phyloP scores from a whole-genome alignment of 1,284 basidiomycete genomes.

The Ceratobasidium sp. region DNA sequence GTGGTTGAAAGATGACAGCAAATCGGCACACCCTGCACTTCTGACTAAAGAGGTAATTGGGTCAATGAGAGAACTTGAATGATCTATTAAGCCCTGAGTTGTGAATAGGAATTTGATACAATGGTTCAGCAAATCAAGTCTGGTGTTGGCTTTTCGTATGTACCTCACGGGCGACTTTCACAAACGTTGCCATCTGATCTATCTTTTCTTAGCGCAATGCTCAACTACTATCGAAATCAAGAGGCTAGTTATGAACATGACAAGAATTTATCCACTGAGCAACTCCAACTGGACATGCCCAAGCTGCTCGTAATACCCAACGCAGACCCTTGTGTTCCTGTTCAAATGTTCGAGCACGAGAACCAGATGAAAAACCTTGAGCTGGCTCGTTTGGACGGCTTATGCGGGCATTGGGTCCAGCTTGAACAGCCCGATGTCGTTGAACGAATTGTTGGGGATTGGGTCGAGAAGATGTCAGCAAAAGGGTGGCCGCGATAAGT shows the following conservation, averaged over 20 bases:
- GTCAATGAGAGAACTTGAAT: background rate
- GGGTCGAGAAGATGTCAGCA: slow-evolving; percentile 22
- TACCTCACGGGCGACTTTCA: no score
- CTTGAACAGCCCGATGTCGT: slow-evolving; percentile 24
- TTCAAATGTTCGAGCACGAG: background rate
- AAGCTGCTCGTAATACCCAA: slow-evolving; percentile 6
- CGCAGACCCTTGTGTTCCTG: slow-evolving; percentile 5
- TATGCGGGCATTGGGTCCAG: slow-evolving; percentile 33
- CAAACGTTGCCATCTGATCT: background rate
- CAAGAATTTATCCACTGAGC: background rate
- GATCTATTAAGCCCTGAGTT: no score
- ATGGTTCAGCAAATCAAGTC: background rate
- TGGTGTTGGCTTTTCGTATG: background rate
- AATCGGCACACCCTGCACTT: background rate
- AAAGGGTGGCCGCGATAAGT: no score
- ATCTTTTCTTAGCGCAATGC: background rate
- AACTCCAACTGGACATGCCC: background rate
- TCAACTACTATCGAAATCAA: slow-evolving; percentile 12
- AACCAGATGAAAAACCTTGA: background rate
- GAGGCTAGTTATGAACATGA: slow-evolving; percentile 1
- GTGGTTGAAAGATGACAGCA: background rate
- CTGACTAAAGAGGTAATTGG: background rate
- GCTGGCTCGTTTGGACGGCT: background rate
- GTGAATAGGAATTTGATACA: background rate
- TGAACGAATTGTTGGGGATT: slow-evolving; percentile 31